These are phyloP conservation scores for Hirsutella thompsonii DNA, from an alignment of 2,329 filamentous ascomycete species.

Conservation along the genomic window DNA sequence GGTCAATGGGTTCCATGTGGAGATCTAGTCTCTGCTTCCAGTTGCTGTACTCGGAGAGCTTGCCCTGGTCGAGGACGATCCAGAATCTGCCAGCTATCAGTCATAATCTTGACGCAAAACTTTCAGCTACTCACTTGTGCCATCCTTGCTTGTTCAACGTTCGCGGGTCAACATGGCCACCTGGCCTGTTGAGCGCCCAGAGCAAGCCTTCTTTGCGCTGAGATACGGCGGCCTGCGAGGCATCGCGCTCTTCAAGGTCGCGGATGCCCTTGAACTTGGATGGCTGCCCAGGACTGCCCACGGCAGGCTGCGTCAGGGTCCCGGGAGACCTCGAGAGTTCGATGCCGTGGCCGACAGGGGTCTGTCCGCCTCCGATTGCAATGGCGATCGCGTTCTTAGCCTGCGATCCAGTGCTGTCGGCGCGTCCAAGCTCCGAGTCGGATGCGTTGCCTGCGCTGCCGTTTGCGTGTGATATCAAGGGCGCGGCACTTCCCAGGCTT, in stretches of 20 bases:
- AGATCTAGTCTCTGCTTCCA: constrained; percentile 97
- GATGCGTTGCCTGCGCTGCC: constrained; percentile 36
- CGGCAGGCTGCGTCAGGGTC: constrained; percentile 29
- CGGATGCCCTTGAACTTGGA: constrained; percentile 80
- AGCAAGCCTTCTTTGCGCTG: constrained; percentile 87
- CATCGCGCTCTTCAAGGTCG: constrained; percentile 76
- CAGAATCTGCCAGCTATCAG: constrained; percentile 56
- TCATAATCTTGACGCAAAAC: background rate
- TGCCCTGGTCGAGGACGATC: constrained; percentile 95
- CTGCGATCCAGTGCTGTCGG: constrained; percentile 63
- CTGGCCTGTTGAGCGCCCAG: constrained; percentile 87
- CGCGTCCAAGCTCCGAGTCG: constrained; percentile 58
- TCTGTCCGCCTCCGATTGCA: constrained; percentile 27
- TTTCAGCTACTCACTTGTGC: constrained; percentile 66
- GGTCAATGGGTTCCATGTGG: constrained; percentile 95
- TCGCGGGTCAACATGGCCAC: constrained; percentile 88
- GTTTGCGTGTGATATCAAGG: constrained; percentile 22
- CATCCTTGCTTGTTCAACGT: constrained; percentile 94
- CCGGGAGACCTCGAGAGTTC: constrained; percentile 47
- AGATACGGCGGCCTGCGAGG: constrained; percentile 33
- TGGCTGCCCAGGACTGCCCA: constrained; percentile 37
- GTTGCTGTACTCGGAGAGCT: constrained; percentile 95
- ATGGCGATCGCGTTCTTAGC: constrained; percentile 39
- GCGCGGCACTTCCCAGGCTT: constrained; percentile 23
- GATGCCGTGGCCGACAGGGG: constrained; percentile 14